Percentiles rank a stretch among this genome's conserved stretches.
These are phyloP conservation scores for Trypanosoma cruzi DNA, from an alignment of 208 protist species.

Conservation along the genomic window DNA sequence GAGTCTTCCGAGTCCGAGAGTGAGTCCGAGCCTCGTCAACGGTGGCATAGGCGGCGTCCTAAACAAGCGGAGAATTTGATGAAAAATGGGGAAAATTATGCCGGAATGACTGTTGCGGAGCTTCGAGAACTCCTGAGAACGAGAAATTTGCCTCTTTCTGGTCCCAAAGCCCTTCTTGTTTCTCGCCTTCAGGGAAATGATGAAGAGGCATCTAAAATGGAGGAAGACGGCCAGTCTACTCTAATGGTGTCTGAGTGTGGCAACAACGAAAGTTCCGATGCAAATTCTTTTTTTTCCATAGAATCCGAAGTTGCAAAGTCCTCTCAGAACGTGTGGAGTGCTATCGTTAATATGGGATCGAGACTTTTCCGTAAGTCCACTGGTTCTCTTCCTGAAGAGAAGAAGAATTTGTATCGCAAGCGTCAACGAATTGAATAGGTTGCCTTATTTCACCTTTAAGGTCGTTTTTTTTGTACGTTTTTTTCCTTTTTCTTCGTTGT, in stretches of 20 bases:
- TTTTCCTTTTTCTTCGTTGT: slow-evolving; percentile 5
- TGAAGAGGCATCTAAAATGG: not conserved
- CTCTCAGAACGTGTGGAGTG: slow-evolving; percentile 13
- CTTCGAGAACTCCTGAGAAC: slow-evolving; percentile 39
- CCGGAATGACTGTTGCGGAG: slow-evolving; percentile 19
- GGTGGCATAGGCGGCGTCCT: not conserved
- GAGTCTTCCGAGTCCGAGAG: slow-evolving; percentile 25
- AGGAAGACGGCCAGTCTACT: not conserved
- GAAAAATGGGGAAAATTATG: not conserved
- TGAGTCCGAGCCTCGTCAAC: slow-evolving; percentile 12
- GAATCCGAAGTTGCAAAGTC: slow-evolving; percentile 7
- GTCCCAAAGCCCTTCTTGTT: slow-evolving; percentile 54
- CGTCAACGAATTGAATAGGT: slow-evolving; percentile 38
- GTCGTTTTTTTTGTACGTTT: not conserved
- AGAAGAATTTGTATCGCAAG: slow-evolving; percentile 18
- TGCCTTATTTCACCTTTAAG: not conserved
- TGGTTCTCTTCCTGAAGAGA: slow-evolving; percentile 2
- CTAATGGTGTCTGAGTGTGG: not conserved
- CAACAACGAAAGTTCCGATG: not conserved
- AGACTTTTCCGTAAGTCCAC: slow-evolving; percentile 24
- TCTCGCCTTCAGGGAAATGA: slow-evolving; percentile 37
- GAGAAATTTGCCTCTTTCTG: slow-evolving; percentile 41
- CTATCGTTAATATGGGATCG: slow-evolving; percentile 27
- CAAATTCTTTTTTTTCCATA: slow-evolving; percentile 11
- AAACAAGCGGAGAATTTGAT: not conserved